phyloP scores from a whole-genome alignment of 805 yeast genomes.

The Candida verbasci region DNA sequence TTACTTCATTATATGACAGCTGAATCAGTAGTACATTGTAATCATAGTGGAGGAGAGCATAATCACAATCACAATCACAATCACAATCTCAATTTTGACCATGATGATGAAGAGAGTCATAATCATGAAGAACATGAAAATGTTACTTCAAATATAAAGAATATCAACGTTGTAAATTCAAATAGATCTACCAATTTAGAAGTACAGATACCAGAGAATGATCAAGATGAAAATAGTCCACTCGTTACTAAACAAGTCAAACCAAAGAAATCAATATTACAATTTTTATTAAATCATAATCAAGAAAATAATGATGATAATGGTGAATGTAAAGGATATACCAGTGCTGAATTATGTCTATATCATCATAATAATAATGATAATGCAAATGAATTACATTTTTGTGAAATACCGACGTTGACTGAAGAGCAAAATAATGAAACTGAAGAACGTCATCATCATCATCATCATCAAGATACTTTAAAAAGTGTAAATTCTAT shows the following conservation, averaged over 20 bases:
- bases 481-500: too few relatives aligned
- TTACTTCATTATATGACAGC: constrained; percentile 72
- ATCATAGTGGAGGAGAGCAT: constrained; percentile 44
- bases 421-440: constrained; percentile 8
- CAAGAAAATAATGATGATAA: constrained; percentile 16
- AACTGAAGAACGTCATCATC: background rate
- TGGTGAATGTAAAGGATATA: constrained; percentile 48
- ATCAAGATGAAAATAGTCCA: constrained; percentile 18
- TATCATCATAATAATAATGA: constrained; percentile 9
- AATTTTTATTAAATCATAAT: constrained; percentile 19
- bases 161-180: background rate
- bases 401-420: constrained; percentile 33
- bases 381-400: constrained; percentile 21
- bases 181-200: background rate
- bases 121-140: constrained; percentile 11
- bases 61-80: too few relatives aligned
- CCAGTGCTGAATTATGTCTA: constrained; percentile 36
- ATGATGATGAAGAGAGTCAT: constrained; percentile 11
- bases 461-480: constrained; percentile 10
- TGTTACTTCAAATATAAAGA: background rate
- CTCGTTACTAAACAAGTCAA: constrained; percentile 9
- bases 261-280: constrained; percentile 21
- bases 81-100: constrained; percentile 2
- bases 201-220: background rate
- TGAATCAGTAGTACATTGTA: constrained; percentile 82